Evolutionary conservation across 2,329 filamentous ascomycete genomes (phyloP).

Genomic region (Tolypocladium nubicola): DNA sequence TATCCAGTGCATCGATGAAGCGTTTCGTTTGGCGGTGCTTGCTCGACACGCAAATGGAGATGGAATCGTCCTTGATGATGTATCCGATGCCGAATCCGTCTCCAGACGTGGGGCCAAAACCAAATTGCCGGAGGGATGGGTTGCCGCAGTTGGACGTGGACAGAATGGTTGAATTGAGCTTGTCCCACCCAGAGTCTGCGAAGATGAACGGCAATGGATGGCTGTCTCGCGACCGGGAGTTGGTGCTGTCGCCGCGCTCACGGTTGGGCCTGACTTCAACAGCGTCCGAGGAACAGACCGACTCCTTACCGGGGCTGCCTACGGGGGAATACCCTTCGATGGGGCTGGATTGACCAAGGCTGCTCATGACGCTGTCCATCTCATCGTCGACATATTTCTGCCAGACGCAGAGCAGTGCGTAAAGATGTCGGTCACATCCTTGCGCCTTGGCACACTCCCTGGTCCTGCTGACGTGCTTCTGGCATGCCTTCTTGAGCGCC

Average conservation of each 20-base stretch:
- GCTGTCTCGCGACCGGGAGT: constrained; percentile 34
- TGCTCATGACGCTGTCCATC: constrained; percentile 40
- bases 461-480: constrained; percentile 71
- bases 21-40: constrained; percentile 91
- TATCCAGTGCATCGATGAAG: constrained; percentile 81
- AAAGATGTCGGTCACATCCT: constrained; percentile 86
- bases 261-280: constrained; percentile 26
- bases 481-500: constrained; percentile 70
- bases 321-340: constrained; percentile 36
- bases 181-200: constrained; percentile 84
- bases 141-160: constrained; percentile 99
- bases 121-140: constrained; percentile 86
- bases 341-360: constrained; percentile 56
- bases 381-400: constrained; percentile 72
- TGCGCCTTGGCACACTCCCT: constrained; percentile 80
- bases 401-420: constrained; percentile 91
- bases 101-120: constrained; percentile 87
- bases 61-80: constrained; percentile 75
- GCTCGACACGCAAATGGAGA: constrained; percentile 84
- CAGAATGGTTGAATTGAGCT: constrained; percentile 85
- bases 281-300: constrained; percentile 23
- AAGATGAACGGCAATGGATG: constrained; percentile 67
- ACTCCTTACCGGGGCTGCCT: constrained; percentile 43
- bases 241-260: constrained; percentile 43
- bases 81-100: constrained; percentile 97